phyloP scores from a whole-genome alignment of 805 yeast genomes.

The Starmerella scarabaei region DNA sequence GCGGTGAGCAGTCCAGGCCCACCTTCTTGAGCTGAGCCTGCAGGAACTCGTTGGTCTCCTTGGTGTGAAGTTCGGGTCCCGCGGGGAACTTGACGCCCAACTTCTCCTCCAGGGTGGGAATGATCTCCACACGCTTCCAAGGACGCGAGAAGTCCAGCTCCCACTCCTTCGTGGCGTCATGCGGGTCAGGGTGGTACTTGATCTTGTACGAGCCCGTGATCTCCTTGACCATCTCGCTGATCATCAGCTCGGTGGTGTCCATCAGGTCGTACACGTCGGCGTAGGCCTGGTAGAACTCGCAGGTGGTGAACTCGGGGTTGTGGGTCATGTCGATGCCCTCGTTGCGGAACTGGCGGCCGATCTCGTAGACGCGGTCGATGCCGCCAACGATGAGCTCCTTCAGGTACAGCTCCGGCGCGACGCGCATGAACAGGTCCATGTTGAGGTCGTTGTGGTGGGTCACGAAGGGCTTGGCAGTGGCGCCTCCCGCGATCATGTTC shows the following conservation, averaged over 20 bases:
- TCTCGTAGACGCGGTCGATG: conserved; percentile 93
- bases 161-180: conserved; percentile 51
- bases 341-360: conserved; percentile 97
- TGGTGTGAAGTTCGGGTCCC: conserved; percentile 88
- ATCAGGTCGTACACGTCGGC: conserved; percentile 94
- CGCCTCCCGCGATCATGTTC: conserved; percentile 99
- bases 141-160: conserved; percentile 87
- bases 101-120: conserved; percentile 81
- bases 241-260: conserved; percentile 76
- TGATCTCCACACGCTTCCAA: conserved; percentile 98
- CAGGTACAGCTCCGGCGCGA: conserved; percentile 94
- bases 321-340: conserved; percentile 98
- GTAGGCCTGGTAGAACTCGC: conserved; percentile 96
- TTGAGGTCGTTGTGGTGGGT: conserved; percentile 95
- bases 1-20: conserved; percentile 79
- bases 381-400: conserved; percentile 98
- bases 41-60: conserved; percentile 83
- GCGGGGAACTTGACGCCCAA: conserved; percentile 86
- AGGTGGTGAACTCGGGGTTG: conserved; percentile 97
- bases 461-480: conserved; percentile 94
- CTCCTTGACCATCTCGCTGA: conserved; percentile 94
- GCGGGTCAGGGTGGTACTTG: conserved; percentile 87
- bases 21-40: conserved; percentile 62
- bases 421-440: conserved; percentile 94
- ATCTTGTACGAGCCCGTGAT: conserved; percentile 82